Evolutionary conservation across 306 rosid species (phyloP).

Genomic region (Vigna reflexopilosa): DNA sequence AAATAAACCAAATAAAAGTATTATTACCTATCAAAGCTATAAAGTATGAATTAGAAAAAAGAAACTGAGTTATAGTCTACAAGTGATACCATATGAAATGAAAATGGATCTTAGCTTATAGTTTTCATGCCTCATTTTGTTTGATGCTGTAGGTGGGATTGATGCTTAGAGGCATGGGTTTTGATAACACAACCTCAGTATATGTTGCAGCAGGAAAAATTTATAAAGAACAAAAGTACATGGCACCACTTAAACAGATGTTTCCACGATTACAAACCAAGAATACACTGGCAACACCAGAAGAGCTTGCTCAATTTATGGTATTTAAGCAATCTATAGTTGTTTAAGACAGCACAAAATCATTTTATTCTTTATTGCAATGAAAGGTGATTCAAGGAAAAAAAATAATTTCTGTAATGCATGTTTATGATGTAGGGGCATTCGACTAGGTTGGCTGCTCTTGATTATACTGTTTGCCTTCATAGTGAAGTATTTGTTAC

Average conservation of each 20-base stretch:
- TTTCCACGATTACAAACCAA: slow-evolving; percentile 93
- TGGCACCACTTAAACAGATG: slow-evolving; percentile 96
- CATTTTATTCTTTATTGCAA: slow-evolving; percentile 41
- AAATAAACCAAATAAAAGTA: too few species aligned
- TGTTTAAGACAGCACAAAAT: slow-evolving; percentile 28
- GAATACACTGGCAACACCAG: slow-evolving; percentile 74
- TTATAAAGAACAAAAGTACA: slow-evolving; percentile 80
- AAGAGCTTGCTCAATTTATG: slow-evolving; percentile 88
- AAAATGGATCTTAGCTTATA: slow-evolving; percentile 26
- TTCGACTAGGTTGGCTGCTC: slow-evolving; percentile 95
- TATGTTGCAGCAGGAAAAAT: slow-evolving; percentile 94
- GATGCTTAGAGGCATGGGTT: slow-evolving; percentile 99
- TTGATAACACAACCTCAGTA: slow-evolving; percentile 83
- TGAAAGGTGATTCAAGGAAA: slow-evolving; percentile 25
- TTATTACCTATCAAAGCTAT: too few species aligned
- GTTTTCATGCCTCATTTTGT: slow-evolving; percentile 35
- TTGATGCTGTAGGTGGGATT: slow-evolving; percentile 77
- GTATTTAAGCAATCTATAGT: slow-evolving; percentile 52
- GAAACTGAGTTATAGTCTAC: too few species aligned
- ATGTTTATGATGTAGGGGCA: slow-evolving; percentile 81
- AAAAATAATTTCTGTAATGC: slow-evolving; percentile 9
- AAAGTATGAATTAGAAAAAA: too few species aligned
- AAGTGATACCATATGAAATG: not conserved
- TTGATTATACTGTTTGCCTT: slow-evolving; percentile 95
- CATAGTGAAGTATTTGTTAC: slow-evolving; percentile 96